Base-by-base conservation (phyloP, 441 rosid species). In the Manihot esculenta region DNA sequence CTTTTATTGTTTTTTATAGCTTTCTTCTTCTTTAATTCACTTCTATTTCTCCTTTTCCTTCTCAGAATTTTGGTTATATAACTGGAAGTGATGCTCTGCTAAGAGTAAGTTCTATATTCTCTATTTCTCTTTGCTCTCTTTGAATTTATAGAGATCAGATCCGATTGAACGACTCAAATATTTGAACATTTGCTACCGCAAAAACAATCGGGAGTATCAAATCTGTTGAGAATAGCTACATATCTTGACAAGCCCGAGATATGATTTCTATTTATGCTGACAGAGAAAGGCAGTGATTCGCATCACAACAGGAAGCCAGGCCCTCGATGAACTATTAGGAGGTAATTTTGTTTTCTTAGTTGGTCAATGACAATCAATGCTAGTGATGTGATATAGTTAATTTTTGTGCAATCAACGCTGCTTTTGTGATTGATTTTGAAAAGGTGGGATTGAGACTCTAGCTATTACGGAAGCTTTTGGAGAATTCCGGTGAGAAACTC, bases 401-500 rank as follows among this genome's bases (percentile, higher is more conserved):
- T 12, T 75, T 72, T 0, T 66, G 48, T 55, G 62, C 41, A 38
- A 49, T n/a, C 58, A 48, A 62, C 54, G n/a, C 61, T 12, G 38
- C 33, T 73, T 69, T 0, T 64, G 42, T 54, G 48, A 48, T 67
- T 67, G 71, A n/a, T 42, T 68, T 64, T 69, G n/a, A 2, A 76
- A 64, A 93, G 97, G 99, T 70, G 97, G 98, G 21, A 78, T 93
- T 27, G 95, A 91, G 79, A 88, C 99, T 73, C 60, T 68, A 27
- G 83, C 87, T 54, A 91, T 95, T 48, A 93, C 97, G 13, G 98
- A 93, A 89, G 97, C 99, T 74, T 93, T 90, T 89, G 98, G 97
- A 42, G 93, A 89, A 70, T 93, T 89, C 54, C 77, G 96, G 94
- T 91, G 64, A 80, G 82, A 72, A 80, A 65, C 63, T 50, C 65